Evolutionary conservation across 345 rosid genomes (phyloP), one percentile per base, ranked within the genome.

Genomic region (Lumnitzera racemosa): DNA sequence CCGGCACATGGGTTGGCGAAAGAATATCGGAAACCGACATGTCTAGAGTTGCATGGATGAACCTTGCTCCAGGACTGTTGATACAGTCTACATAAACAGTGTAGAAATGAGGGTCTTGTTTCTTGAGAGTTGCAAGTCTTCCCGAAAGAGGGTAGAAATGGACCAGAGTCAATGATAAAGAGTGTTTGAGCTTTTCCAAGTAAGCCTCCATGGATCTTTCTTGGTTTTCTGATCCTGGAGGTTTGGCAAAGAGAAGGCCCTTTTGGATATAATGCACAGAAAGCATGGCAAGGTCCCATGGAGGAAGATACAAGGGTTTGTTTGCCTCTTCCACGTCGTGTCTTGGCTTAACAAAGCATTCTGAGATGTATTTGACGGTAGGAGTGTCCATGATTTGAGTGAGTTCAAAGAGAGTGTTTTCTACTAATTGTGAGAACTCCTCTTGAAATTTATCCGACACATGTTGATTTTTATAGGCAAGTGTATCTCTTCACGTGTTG

Each of bases 61-160:
- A 62, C 67, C 61, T 62, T 2, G 78, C 85, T 24, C 83, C 78
- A 3, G 79, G 85, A 64, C 83, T 69, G 70, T 86, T 53, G 48
- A 49, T 55, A 75, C 84, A 80, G 53, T 86, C 88, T 1, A 84
- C 84, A 54, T 54, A 83, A 57, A 91, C 71, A 0, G 73, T 70
- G 54, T 68, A 82, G 1, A 81, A 72, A 5, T 78, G 65, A 0
- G 83, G 81, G 50, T 67, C 68, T 13, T 73, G 55, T 1, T 43
- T 48, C 53, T 24, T 64, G 4, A n/a, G 9, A 0, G 91, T 70
- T n/a, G 62, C 68, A 0, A 88, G 75, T 14, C 96, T 84, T 61
- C 98, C 91, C 2, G 89, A 72, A 0, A 88, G 84, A 0, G 98
- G 96, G 69, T 80, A 77, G 78, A 81, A 86, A 69, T 91, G 86